Percentiles rank a stretch among this genome's conserved stretches.
phyloP scores from a whole-genome alignment of 352 stramenopile species.

The Hyaloperonospora brassicae region DNA sequence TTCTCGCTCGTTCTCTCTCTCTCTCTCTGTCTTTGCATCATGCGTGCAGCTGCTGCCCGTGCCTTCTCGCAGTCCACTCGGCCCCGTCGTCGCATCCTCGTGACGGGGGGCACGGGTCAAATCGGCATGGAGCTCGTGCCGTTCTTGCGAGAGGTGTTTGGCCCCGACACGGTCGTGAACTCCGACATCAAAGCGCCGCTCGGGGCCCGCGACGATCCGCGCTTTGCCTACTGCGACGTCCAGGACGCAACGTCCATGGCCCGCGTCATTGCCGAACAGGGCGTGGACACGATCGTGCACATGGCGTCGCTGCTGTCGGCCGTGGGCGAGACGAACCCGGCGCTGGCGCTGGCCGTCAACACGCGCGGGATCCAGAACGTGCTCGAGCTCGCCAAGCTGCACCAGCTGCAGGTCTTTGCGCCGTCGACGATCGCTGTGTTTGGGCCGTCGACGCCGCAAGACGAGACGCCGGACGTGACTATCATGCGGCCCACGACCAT shows the following conservation, averaged over 20 bases:
- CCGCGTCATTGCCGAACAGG: constrained; percentile 83
- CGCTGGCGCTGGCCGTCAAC: constrained; percentile 85
- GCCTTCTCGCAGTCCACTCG: constrained; percentile 11
- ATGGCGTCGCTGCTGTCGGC: constrained; percentile 87
- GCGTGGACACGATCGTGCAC: constrained; percentile 86
- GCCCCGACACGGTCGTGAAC: constrained; percentile 58
- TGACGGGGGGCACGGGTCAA: constrained; percentile 75
- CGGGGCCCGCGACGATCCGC: constrained; percentile 48
- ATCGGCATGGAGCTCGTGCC: constrained; percentile 84
- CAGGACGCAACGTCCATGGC: constrained; percentile 62
- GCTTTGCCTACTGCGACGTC: constrained; percentile 81
- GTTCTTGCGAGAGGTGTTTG: constrained; percentile 61
- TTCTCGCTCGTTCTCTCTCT: constrained; percentile 1
- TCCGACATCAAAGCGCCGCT: constrained; percentile 67
- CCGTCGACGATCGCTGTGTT: constrained; percentile 90
- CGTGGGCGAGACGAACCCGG: constrained; percentile 86
- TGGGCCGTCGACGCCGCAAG: constrained; percentile 76
- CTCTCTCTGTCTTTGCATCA: constrained; percentile 9
- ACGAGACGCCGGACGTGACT: constrained; percentile 81
- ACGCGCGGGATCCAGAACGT: constrained; percentile 87
- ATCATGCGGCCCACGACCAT: constrained; percentile 90
- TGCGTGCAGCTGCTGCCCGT: constrained; percentile 4
- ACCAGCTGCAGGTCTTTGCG: constrained; percentile 84
- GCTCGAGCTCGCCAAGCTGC: constrained; percentile 81
- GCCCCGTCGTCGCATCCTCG: constrained; percentile 45